A percentile compares a stretch with the other conserved stretches of the same genome.
These are phyloP conservation scores for Candida fluviatilis DNA, from an alignment of 805 yeast genomes.

Conservation along the genomic window DNA sequence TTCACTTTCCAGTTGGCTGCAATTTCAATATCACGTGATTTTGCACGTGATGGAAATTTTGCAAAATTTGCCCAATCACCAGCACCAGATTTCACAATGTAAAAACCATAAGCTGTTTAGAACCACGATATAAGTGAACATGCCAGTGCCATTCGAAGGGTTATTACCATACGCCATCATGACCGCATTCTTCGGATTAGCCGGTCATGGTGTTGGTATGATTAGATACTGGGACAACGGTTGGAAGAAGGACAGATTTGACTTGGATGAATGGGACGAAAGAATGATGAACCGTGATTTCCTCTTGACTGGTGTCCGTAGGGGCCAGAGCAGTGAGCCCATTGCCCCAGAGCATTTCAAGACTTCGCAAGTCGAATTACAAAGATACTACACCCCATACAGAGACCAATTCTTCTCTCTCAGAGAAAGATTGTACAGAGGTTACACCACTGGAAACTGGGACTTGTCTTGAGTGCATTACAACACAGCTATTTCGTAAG, in stretches of 20 bases:
- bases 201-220: constrained; percentile 43
- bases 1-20: too few relatives aligned
- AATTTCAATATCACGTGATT: constrained; percentile 1
- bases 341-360: constrained; percentile 76
- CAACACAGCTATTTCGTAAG: too few relatives aligned
- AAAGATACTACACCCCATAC: constrained; percentile 44
- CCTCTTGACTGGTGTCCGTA: constrained; percentile 66
- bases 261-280: constrained; percentile 42
- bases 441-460: constrained; percentile 43
- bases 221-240: constrained; percentile 48
- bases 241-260: constrained; percentile 43
- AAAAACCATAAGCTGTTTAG: too few relatives aligned
- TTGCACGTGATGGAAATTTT: constrained; percentile 1
- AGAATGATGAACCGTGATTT: constrained; percentile 66
- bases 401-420: constrained; percentile 43
- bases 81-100: neutral
- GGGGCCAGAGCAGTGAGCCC: constrained; percentile 65
- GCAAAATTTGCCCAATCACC: constrained; percentile 1
- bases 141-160: constrained; percentile 48
- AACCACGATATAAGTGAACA: constrained; percentile 8
- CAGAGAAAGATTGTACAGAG: constrained; percentile 46
- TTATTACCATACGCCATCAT: constrained; percentile 43
- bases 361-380: constrained; percentile 35
- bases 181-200: constrained; percentile 42
- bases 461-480: constrained; percentile 21